These are phyloP conservation scores for Jaapia argillacea DNA, from an alignment of 768 basidiomycete species.

Conservation along the genomic window DNA sequence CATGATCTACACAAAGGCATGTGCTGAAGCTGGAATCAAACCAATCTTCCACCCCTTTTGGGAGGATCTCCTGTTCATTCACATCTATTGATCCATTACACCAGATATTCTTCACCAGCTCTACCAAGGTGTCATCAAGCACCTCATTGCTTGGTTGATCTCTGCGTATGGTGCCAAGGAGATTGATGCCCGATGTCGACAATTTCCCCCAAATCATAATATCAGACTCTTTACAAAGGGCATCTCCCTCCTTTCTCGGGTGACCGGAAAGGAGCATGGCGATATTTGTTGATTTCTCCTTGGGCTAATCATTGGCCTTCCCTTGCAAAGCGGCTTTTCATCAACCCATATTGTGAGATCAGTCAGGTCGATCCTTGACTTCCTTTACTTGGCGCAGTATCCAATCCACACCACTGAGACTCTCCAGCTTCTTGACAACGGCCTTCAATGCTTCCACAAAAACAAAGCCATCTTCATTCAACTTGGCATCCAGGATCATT, in stretches of 20 bases:
- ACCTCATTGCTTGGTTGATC: conserved; percentile 22
- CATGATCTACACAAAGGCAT: not conserved
- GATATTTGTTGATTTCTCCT: conserved; percentile 15
- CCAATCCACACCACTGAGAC: conserved; percentile 20
- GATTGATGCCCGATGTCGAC: conserved; percentile 23
- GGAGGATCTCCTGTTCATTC: conserved; percentile 17
- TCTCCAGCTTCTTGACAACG: conserved; percentile 15
- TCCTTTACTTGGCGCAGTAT: conserved; percentile 25
- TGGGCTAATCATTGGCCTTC: conserved; percentile 7
- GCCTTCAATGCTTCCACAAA: conserved; percentile 23
- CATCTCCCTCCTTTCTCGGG: conserved; percentile 19
- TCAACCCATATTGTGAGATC: conserved; percentile 1
- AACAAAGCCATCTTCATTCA: conserved; percentile 27
- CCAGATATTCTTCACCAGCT: conserved; percentile 27
- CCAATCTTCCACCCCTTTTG: conserved; percentile 9
- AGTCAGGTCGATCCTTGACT: conserved; percentile 21
- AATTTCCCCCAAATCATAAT: conserved; percentile 25
- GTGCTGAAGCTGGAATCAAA: not conserved
- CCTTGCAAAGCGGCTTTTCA: not conserved
- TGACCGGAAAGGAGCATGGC: conserved; percentile 26
- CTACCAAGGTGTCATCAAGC: conserved; percentile 24
- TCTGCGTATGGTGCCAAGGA: conserved; percentile 17
- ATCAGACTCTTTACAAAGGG: conserved; percentile 25
- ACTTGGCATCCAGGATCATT: conserved; percentile 19
- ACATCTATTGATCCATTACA: conserved; percentile 15